phyloP scores from a whole-genome alignment of 2,329 filamentous ascomycete genomes.

The Sporothrix humicola region DNA sequence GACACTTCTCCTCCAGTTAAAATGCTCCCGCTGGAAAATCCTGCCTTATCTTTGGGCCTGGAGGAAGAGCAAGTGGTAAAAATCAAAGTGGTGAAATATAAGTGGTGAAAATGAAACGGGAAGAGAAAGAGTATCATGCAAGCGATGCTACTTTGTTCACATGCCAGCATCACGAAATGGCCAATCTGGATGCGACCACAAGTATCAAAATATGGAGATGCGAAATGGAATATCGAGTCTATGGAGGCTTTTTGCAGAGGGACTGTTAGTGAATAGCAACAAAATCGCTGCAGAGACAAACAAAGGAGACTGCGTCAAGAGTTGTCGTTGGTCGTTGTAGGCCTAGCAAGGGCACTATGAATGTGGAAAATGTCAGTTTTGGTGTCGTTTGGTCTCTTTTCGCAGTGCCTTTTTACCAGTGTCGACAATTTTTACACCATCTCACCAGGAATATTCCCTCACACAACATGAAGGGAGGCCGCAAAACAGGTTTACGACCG shows the following conservation, averaged over 20 bases:
- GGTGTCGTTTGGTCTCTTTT: no score
- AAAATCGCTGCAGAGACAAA: neutral
- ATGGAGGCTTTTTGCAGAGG: neutral
- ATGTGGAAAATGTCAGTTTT: constrained; percentile 18
- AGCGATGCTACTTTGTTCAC: neutral
- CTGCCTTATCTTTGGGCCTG: neutral
- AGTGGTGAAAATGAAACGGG: neutral
- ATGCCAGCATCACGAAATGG: constrained; percentile 3
- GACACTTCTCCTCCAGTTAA: neutral
- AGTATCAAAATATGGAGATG: neutral
- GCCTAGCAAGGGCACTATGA: neutral
- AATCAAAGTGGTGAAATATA: neutral
- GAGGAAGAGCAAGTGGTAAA: neutral
- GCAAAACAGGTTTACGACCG: constrained; percentile 12
- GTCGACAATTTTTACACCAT: neutral
- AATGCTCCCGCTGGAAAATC: no score
- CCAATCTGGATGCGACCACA: neutral
- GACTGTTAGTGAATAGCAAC: neutral
- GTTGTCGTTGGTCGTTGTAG: no score
- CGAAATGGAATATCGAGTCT: neutral
- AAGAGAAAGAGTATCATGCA: neutral
- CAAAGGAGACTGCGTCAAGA: neutral
- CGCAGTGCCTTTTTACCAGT: no score
- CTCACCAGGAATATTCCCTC: constrained; percentile 12
- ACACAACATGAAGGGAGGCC: neutral